Conservation (phyloP, 2,329 filamentous ascomycete genomes). For the Claviceps quebecensis region DNA sequence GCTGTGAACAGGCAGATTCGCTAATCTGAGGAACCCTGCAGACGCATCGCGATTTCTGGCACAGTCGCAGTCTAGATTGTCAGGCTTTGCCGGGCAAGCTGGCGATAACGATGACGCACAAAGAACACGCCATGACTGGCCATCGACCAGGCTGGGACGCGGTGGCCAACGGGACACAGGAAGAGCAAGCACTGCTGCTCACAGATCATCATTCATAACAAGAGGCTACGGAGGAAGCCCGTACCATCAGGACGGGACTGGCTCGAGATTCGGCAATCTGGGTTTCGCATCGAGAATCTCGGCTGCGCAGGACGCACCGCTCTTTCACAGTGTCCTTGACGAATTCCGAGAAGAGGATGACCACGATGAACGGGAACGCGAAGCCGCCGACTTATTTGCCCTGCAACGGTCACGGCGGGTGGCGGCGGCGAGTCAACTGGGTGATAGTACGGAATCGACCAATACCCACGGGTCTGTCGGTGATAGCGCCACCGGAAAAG, state of each 20-base stretch:
- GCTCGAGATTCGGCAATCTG: slow-evolving; percentile 56
- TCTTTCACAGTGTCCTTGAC: slow-evolving; percentile 88
- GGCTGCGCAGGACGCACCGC: slow-evolving; percentile 61
- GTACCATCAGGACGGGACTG: slow-evolving; percentile 61
- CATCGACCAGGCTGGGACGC: slow-evolving; percentile 19
- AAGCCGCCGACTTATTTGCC: slow-evolving; percentile 88
- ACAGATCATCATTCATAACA: slow-evolving; percentile 30
- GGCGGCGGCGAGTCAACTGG: slow-evolving; percentile 69
- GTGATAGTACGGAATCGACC: slow-evolving; percentile 65
- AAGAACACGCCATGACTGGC: slow-evolving; percentile 18
- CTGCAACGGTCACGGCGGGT: slow-evolving; percentile 80
- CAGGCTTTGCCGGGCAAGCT: slow-evolving; percentile 48
- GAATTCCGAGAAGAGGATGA: slow-evolving; percentile 90
- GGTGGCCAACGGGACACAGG: slow-evolving; percentile 19
- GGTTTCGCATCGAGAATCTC: slow-evolving; percentile 68
- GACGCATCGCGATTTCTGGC: slow-evolving; percentile 95
- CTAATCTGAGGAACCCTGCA: slow-evolving; percentile 21
- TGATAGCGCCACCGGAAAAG: slow-evolving; percentile 17
- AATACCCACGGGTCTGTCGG: slow-evolving; percentile 25
- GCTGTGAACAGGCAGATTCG: neutral
- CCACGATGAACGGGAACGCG: slow-evolving; percentile 75
- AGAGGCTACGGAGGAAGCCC: slow-evolving; percentile 51
- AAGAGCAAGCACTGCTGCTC: slow-evolving; percentile 15
- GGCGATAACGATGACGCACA: slow-evolving; percentile 24
- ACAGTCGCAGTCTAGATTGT: slow-evolving; percentile 86